phyloP scores from a whole-genome alignment of 1,284 basidiomycete species.

The Malassezia arunalokei region DNA sequence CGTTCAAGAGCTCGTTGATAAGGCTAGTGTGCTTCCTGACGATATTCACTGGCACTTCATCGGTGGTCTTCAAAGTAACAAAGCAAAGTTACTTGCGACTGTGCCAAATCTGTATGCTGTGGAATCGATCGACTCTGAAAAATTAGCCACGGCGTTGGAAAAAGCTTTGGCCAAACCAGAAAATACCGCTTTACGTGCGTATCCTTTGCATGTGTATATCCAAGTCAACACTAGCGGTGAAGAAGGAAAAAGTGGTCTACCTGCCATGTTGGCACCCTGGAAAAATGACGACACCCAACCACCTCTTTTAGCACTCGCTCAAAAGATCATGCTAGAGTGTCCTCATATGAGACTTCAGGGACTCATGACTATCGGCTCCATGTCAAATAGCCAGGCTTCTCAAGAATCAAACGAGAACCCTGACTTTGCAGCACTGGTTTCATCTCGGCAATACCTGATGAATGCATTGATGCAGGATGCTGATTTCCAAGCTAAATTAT shows the following conservation, averaged over 20 bases:
- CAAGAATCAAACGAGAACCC: slow-evolving; percentile 55
- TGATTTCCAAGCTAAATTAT: background rate
- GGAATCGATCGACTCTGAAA: slow-evolving; percentile 78
- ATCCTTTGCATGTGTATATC: slow-evolving; percentile 64
- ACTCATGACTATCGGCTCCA: slow-evolving; percentile 90
- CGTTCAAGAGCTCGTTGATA: slow-evolving; percentile 85
- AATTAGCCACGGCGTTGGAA: slow-evolving; percentile 72
- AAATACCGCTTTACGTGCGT: slow-evolving; percentile 40
- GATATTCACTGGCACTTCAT: slow-evolving; percentile 81
- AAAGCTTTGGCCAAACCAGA: slow-evolving; percentile 56
- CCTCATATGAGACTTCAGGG: slow-evolving; percentile 65
- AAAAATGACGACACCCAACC: slow-evolving; percentile 25
- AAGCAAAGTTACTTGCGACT: slow-evolving; percentile 81
- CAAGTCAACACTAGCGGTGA: slow-evolving; percentile 94
- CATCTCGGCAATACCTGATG: slow-evolving; percentile 56
- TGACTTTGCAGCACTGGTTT: slow-evolving; percentile 65
- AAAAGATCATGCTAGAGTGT: slow-evolving; percentile 61
- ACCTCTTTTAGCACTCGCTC: slow-evolving; percentile 56
- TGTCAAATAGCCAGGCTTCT: slow-evolving; percentile 22
- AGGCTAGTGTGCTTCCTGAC: slow-evolving; percentile 36
- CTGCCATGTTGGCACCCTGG: slow-evolving; percentile 50
- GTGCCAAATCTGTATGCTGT: slow-evolving; percentile 79
- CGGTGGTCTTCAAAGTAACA: slow-evolving; percentile 86
- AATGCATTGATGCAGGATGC: slow-evolving; percentile 34
- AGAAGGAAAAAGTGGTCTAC: slow-evolving; percentile 72